Evolutionary conservation across 176 grass and related monocot species (phyloP).

Genomic region (Tillandsia leiboldiana): DNA sequence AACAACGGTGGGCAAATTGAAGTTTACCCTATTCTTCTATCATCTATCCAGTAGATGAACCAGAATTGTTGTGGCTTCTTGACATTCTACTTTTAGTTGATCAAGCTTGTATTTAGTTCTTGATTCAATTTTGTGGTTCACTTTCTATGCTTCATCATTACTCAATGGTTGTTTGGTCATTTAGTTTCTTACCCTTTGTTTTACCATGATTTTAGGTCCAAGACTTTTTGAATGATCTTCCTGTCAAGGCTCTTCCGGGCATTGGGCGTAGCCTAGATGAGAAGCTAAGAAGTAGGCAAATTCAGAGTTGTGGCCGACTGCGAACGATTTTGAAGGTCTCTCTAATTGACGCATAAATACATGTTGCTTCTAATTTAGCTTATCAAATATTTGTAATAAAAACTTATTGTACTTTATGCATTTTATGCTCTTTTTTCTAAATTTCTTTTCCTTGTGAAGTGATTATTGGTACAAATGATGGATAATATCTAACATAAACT

Average conservation of each 20-base stretch:
- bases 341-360: not conserved
- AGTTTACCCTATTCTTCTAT: too few species aligned
- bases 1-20: too few species aligned
- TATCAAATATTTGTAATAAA: not conserved
- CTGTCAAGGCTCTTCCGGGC: conserved; percentile 76
- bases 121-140: too few species aligned
- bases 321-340: conserved; percentile 53
- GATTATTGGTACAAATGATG: too few species aligned
- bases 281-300: conserved; percentile 55
- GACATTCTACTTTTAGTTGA: too few species aligned
- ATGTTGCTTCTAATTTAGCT: not conserved
- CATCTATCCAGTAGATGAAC: too few species aligned
- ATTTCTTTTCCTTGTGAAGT: too few species aligned
- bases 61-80: too few species aligned
- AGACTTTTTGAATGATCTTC: conserved; percentile 64
- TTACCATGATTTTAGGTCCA: conserved; percentile 37
- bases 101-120: too few species aligned
- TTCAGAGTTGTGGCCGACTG: conserved; percentile 67
- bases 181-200: not conserved
- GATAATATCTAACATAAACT: too few species aligned
- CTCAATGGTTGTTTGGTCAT: not conserved
- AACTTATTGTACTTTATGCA: not conserved
- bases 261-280: conserved; percentile 57
- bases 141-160: too few species aligned
- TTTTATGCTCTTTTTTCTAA: not conserved